Conservation (phyloP, 352 stramenopile species). For the Globisporangium cystogenes region DNA sequence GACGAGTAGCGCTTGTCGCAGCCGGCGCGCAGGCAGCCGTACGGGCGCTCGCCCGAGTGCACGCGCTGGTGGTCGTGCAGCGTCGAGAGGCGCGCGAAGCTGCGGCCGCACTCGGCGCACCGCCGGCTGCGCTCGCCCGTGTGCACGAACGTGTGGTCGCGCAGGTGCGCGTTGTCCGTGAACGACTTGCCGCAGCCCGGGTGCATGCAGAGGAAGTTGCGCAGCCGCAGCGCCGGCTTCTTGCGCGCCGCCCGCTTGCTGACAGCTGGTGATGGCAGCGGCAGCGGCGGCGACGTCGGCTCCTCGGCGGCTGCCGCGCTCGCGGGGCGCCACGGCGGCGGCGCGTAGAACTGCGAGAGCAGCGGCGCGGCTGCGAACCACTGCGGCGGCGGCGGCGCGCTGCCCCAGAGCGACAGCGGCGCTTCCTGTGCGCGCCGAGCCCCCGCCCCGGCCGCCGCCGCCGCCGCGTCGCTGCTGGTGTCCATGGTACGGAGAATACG, state of each 20-base stretch:
- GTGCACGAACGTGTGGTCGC: constrained; percentile 71
- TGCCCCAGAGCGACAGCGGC: neutral
- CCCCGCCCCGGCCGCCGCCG: too few relatives aligned
- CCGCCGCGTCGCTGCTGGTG: neutral
- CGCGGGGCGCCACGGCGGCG: neutral
- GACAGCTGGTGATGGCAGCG: too few relatives aligned
- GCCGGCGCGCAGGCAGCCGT: constrained; percentile 25
- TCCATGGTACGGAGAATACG: neutral
- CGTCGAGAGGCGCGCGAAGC: constrained; percentile 47
- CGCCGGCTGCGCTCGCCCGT: constrained; percentile 59
- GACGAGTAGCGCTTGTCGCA: constrained; percentile 40
- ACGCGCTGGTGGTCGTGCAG: constrained; percentile 62
- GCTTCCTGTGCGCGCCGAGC: neutral
- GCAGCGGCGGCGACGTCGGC: neutral
- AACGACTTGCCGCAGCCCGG: constrained; percentile 66
- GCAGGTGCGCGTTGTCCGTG: constrained; percentile 57
- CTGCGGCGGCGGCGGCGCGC: constrained; percentile 9
- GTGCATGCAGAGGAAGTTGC: constrained; percentile 67
- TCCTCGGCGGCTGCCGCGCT: neutral
- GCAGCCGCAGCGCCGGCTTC: constrained; percentile 38
- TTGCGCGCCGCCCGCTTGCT: constrained; percentile 20
- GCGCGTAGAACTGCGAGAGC: constrained; percentile 11
- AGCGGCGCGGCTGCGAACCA: constrained; percentile 14
- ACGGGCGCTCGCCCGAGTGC: constrained; percentile 71
- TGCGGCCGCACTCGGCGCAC: constrained; percentile 39